These are phyloP conservation scores for Saturnispora saitoi DNA, from an alignment of 805 yeast species.

Conservation along the genomic window DNA sequence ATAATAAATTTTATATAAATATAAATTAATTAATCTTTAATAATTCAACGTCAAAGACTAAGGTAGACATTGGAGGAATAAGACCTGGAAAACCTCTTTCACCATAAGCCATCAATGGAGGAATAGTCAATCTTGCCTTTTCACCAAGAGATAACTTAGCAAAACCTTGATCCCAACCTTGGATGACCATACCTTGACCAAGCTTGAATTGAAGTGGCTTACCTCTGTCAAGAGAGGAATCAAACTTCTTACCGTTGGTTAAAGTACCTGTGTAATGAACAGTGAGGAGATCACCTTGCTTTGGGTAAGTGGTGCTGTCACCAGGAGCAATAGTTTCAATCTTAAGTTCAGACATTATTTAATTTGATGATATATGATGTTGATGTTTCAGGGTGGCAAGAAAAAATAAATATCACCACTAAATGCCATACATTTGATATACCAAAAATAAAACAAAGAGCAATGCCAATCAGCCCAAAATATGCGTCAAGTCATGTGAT, in stretches of 20 bases:
- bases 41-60: constrained; percentile 78
- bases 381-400: neutral
- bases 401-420: neutral
- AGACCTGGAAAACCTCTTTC: constrained; percentile 92
- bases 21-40: constrained; percentile 41
- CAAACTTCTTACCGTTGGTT: constrained; percentile 93
- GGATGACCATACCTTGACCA: constrained; percentile 94
- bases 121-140: constrained; percentile 85
- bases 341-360: constrained; percentile 18
- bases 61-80: constrained; percentile 94
- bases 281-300: constrained; percentile 79
- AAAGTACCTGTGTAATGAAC: constrained; percentile 95
- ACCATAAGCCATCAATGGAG: constrained; percentile 92
- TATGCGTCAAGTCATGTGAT: constrained; percentile 20
- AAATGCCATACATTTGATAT: neutral
- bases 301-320: constrained; percentile 83
- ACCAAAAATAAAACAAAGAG: neutral
- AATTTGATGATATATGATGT: neutral
- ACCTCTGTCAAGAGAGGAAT: constrained; percentile 91
- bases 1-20: neutral
- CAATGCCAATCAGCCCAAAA: constrained; percentile 14
- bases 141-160: constrained; percentile 90
- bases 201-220: constrained; percentile 89
- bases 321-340: constrained; percentile 37
- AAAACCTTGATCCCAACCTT: constrained; percentile 94